Evolutionary conservation across 371 early-diverging fungal genomes (phyloP), one percentile per base, ranked within the genome.

Genomic region (Syncephalastrum racemosum): DNA sequence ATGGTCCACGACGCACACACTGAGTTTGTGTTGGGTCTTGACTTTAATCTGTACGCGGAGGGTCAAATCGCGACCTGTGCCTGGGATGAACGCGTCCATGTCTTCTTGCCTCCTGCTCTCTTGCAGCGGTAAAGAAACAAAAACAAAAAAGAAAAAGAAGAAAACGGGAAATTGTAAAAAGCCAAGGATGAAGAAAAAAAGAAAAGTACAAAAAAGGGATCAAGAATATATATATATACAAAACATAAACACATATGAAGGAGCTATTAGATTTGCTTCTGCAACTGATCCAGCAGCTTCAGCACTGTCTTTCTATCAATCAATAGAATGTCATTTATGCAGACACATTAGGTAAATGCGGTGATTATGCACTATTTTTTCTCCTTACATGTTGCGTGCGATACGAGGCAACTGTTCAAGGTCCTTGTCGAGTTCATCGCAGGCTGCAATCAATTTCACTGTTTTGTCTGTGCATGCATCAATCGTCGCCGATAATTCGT

Each of bases 1-100:
- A 73, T 82, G 55, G 80, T 89, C 8, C 86, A 87, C 52, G 92
- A 93, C 62, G 78, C 79, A 24, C 97, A 97, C 59, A 87, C 91
- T 0, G 98, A 97, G 75, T 97, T 97, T 83, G 97, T 93, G 16
- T 77, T 96, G 31, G 98, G 97, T 0, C 69, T 95, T 36, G 98
- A 97, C 70, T 93, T 89, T 65, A 90, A 87, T 60, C 69, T 96
- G 58, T 96, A 91, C 68, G 60, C 82, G 15, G 88, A 89, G 41
- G 93, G 94, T 2, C 85, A 85, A 60, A 73, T 96, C 24, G 96
- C 94, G 7, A 93, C 96, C 0, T 94, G 94, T 71, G 89, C 91
- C 22, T 97, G 97, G 97, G 97, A 97, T 67, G 96, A 95, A 70
- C 72, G 69, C 25, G 81, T 97, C 10, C 83, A 85, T 72, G 77